A percentile compares a stretch with the other conserved stretches of the same genome.
Evolutionary conservation across 1,284 basidiomycete genomes (phyloP).

Genomic region (Termitomyces sp.): DNA sequence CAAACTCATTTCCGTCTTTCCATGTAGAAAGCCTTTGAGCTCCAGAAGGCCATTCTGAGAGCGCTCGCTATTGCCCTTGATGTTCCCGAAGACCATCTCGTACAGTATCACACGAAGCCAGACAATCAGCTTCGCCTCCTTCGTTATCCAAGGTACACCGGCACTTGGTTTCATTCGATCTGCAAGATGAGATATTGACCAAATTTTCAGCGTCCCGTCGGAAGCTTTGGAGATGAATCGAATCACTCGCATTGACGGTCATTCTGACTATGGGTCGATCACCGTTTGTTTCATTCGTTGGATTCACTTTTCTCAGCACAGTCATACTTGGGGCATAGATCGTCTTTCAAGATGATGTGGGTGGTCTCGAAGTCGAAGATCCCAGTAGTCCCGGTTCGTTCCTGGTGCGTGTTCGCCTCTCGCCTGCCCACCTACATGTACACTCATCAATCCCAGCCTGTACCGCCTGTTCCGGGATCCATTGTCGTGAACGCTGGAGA

Average conservation of each 20-base stretch:
- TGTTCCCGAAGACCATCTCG: conserved; percentile 43
- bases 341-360: conserved; percentile 49
- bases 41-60: conserved; percentile 40
- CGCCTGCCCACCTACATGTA: background rate
- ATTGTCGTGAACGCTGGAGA: conserved; percentile 61
- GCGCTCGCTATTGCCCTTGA: conserved; percentile 48
- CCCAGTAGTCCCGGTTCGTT: conserved; percentile 42
- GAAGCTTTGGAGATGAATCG: conserved; percentile 33
- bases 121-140: conserved; percentile 57
- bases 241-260: conserved; percentile 46
- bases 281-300: conserved; percentile 29
- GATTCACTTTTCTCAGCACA: background rate
- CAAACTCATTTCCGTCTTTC: background rate
- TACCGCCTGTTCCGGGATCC: conserved; percentile 43
- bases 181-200: background rate
- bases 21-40: conserved; percentile 34
- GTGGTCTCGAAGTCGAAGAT: conserved; percentile 58
- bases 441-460: conserved; percentile 27
- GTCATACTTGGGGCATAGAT: background rate
- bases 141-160: conserved; percentile 51
- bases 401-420: conserved; percentile 24
- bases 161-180: background rate
- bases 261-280: conserved; percentile 56
- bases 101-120: conserved; percentile 35
- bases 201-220: conserved; percentile 29